Evolutionary conservation across 495 filamentous ascomycete genomes (phyloP).

Genomic region (Sordaria brevicollis): DNA sequence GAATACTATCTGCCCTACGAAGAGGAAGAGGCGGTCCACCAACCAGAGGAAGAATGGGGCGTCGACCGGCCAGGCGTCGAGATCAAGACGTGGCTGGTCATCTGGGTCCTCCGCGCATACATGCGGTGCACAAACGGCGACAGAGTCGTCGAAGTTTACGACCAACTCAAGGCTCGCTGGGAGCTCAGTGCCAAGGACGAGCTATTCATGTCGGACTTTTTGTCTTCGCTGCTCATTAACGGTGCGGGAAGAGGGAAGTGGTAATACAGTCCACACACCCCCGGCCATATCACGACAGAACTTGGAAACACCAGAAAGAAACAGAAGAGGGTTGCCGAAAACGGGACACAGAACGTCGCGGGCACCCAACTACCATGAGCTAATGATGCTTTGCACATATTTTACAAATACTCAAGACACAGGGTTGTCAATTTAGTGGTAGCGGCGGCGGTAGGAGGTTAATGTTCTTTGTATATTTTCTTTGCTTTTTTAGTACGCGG

Average conservation of each 20-base stretch:
- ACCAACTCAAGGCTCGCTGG: constrained; percentile 29
- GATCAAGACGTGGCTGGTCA: constrained; percentile 39
- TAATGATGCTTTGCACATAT: neutral
- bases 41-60: neutral
- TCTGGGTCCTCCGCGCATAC: constrained; percentile 39
- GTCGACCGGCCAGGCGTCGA: constrained; percentile 22
- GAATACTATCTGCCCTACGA: neutral
- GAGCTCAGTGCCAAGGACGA: constrained; percentile 15
- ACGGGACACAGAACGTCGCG: neutral
- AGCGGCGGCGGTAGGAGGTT: neutral
- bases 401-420: neutral
- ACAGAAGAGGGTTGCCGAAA: neutral
- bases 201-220: constrained; percentile 30
- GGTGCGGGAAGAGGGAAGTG: neutral
- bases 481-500: neutral
- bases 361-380: neutral
- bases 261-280: neutral
- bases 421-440: neutral
- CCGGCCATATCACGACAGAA: neutral
- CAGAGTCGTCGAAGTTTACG: constrained; percentile 32
- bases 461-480: neutral
- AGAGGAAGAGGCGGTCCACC: neutral
- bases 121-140: constrained; percentile 24
- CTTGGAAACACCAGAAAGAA: neutral
- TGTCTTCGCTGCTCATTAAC: constrained; percentile 8